A percentile compares a stretch with the other conserved stretches of the same genome.
These are phyloP conservation scores for Calocybe gambosa DNA, from an alignment of 1,284 basidiomycete genomes.

Conservation along the genomic window DNA sequence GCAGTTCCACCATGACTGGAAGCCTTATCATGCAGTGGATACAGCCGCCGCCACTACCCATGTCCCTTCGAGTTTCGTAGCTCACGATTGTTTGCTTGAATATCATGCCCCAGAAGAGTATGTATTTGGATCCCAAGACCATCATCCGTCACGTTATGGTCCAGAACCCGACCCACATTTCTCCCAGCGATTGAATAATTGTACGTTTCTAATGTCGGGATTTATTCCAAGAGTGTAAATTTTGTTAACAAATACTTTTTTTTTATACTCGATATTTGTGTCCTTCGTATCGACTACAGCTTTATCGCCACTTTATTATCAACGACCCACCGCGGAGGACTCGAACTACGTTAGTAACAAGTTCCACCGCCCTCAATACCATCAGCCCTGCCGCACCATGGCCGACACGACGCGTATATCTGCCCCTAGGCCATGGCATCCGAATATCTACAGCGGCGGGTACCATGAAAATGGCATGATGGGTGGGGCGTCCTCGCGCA, in stretches of 20 bases:
- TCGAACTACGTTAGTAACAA: background rate
- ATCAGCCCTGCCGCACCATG: background rate
- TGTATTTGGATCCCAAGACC: conserved; percentile 5
- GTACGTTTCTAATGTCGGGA: conserved; percentile 1
- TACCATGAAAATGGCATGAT: background rate
- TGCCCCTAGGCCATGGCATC: background rate
- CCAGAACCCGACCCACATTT: conserved; percentile 6
- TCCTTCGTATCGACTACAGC: background rate
- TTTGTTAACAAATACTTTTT: background rate
- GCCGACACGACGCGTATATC: background rate
- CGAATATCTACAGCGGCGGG: background rate
- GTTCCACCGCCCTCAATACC: background rate
- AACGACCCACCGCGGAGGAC: background rate
- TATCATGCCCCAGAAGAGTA: conserved; percentile 7
- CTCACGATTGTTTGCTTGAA: conserved; percentile 8
- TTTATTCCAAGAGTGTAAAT: background rate
- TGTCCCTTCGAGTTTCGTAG: conserved; percentile 1
- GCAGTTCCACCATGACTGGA: conserved; percentile 1
- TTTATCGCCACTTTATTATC: background rate
- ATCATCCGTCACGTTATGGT: background rate
- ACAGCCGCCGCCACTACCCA: background rate
- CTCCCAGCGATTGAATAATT: background rate
- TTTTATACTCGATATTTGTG: background rate
- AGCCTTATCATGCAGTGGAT: background rate
- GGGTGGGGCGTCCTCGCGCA: conserved; percentile 1